These are phyloP conservation scores for Chamaecrista fasciculata DNA, from an alignment of 306 rosid species.

Conservation along the genomic window DNA sequence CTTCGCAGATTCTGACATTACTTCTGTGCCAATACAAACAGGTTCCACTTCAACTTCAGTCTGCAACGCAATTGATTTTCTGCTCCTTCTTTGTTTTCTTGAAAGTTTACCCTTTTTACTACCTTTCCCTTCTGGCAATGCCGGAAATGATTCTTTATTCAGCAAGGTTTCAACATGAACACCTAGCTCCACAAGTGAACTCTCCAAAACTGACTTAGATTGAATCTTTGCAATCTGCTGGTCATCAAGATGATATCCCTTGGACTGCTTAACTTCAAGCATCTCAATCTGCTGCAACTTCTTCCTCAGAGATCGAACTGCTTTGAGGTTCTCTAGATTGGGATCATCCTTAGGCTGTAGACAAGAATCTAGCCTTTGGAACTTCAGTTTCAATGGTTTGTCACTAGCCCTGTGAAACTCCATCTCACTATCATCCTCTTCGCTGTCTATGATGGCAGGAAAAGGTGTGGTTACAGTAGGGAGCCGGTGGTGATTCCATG, in stretches of 20 bases:
- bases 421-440: conserved; percentile 70
- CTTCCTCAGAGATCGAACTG: conserved; percentile 75
- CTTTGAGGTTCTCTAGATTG: conserved; percentile 45
- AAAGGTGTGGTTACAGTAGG: conserved; percentile 89
- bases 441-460: conserved; percentile 74
- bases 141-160: conserved; percentile 45
- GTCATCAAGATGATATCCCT: conserved; percentile 74
- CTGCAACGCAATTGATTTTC: conserved; percentile 41
- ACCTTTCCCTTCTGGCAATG: conserved; percentile 56
- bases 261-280: conserved; percentile 79
- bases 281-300: conserved; percentile 97
- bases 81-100: conserved; percentile 61
- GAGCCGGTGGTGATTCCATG: conserved; percentile 80
- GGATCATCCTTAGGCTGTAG: conserved; percentile 61
- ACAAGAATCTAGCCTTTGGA: conserved; percentile 53
- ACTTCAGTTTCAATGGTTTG: conserved; percentile 42
- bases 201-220: conserved; percentile 57
- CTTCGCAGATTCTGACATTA: conserved; percentile 39
- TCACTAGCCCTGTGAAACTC: conserved; percentile 56
- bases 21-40: conserved; percentile 39
- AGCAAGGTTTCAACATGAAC: conserved; percentile 45
- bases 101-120: conserved; percentile 53
- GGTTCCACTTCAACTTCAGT: conserved; percentile 45
- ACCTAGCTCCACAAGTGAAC: conserved; percentile 79
- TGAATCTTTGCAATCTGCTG: conserved; percentile 89